Evolutionary conservation across 257 asterid species (phyloP), one percentile per base, ranked within the genome.

Genomic region (Plectranthus barbatus): DNA sequence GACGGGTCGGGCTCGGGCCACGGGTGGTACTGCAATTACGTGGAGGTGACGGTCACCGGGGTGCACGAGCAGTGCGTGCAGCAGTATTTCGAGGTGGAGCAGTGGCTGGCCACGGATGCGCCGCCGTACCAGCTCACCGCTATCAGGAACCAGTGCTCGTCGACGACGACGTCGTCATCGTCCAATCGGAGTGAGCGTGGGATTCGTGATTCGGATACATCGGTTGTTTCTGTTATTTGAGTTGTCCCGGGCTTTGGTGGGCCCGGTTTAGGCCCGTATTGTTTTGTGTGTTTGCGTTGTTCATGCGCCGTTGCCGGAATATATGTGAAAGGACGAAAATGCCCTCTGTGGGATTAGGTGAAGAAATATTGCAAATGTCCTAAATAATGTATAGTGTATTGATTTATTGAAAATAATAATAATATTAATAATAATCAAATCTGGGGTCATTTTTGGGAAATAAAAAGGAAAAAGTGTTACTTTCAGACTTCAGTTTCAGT

Each of bases 1-100:
- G 89, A 85, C 17, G 96, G 96, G 7, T 9, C 81, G 3, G 96
- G 96, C 6, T 1, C 62, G 7, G 83, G 81, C 36, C 91, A 81
- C 9, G 94, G 94, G 0, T 88, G 96, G 96, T 85, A 85, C 74
- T 66, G 74, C 54, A 80, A 80, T 67, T 85, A 83, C 5, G 81
- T 88, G 26, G 91, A 88, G 68, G 86, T 82, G 3, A 83, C 94
- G 6, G 48, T 44, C 42, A 71, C 91, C 9, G 90, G 86, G 11
- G 77, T 74, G 58, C 94, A 88, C 66, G 4, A 13, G 9, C 9
- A 34, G 15, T 88, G 96, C 60, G 21, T 29, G 0, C 79, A 82
- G 66, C 68, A 62, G 51, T 3, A 40, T 15, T 85, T 88, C 64
- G 56, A 76, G 42, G 91, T 88, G 56, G 86, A 85, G 65, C 96